A percentile compares a stretch with the other conserved stretches of the same genome.
These are phyloP conservation scores for Leishmania mexicana DNA, from an alignment of 208 protist species.

Conservation along the genomic window DNA sequence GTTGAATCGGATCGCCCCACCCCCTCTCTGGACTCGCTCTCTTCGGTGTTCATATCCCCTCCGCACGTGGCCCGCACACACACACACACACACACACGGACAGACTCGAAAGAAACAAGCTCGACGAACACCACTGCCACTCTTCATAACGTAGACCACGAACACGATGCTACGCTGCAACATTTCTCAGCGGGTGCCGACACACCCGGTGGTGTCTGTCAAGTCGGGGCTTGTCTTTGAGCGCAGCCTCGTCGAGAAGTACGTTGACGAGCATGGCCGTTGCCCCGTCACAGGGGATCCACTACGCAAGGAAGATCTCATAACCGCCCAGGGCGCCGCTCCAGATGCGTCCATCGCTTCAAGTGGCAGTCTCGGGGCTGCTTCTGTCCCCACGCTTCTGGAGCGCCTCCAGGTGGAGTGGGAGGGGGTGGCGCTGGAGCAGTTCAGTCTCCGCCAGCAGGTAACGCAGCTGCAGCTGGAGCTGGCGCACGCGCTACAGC, in stretches of 20 bases:
- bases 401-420: constrained; percentile 97
- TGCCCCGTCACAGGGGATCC: constrained; percentile 95
- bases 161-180: constrained; percentile 78
- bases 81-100: neutral
- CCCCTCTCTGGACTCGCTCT: neutral
- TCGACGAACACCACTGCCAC: neutral
- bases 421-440: constrained; percentile 98
- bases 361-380: constrained; percentile 32
- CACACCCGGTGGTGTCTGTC: constrained; percentile 96
- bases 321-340: constrained; percentile 60
- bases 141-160: neutral
- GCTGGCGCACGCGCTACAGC: constrained; percentile 97
- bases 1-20: neutral
- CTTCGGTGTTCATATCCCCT: neutral
- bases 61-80: neutral
- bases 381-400: constrained; percentile 94
- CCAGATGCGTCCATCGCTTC: constrained; percentile 16
- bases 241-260: constrained; percentile 93
- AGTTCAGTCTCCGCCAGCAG: constrained; percentile 95
- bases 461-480: constrained; percentile 93
- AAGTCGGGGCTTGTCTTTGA: constrained; percentile 97
- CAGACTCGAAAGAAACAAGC: too few species aligned
- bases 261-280: constrained; percentile 92
- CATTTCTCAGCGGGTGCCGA: constrained; percentile 80
- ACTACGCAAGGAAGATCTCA: constrained; percentile 88